phyloP scores from a whole-genome alignment of 2,329 filamentous ascomycete species.

The Neurospora sp. region DNA sequence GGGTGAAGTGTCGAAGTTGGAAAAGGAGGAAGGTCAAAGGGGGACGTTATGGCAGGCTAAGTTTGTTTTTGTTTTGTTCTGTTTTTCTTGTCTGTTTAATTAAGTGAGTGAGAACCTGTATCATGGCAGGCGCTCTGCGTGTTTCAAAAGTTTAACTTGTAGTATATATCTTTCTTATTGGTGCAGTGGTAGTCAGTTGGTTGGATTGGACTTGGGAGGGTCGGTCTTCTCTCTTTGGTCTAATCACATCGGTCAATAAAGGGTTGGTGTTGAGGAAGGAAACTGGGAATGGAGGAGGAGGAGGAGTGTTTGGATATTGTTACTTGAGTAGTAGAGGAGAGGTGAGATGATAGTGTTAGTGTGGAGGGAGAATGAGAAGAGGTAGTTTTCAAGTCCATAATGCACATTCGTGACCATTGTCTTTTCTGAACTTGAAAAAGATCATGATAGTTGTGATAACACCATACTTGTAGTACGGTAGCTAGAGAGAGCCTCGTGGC shows the following conservation, averaged over 20 bases:
- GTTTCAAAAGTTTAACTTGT: neutral
- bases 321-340: neutral
- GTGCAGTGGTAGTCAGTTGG: neutral
- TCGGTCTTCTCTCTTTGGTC: neutral
- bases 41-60: neutral
- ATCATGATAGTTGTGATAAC: neutral
- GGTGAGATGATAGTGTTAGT: neutral
- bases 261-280: neutral
- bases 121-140: neutral
- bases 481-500: neutral
- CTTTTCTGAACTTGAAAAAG: neutral
- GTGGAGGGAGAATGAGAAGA: neutral
- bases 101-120: neutral
- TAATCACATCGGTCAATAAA: neutral
- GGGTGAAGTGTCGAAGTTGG: neutral
- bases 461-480: neutral
- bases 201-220: neutral
- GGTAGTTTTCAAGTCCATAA: neutral
- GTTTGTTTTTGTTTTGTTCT: neutral
- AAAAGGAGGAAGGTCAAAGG: neutral
- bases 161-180: neutral
- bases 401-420: neutral
- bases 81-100: neutral
- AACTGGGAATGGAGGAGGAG: neutral
- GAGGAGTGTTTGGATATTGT: neutral